These are phyloP conservation scores for Priceomyces carsonii DNA, from an alignment of 805 yeast species.

Conservation along the genomic window DNA sequence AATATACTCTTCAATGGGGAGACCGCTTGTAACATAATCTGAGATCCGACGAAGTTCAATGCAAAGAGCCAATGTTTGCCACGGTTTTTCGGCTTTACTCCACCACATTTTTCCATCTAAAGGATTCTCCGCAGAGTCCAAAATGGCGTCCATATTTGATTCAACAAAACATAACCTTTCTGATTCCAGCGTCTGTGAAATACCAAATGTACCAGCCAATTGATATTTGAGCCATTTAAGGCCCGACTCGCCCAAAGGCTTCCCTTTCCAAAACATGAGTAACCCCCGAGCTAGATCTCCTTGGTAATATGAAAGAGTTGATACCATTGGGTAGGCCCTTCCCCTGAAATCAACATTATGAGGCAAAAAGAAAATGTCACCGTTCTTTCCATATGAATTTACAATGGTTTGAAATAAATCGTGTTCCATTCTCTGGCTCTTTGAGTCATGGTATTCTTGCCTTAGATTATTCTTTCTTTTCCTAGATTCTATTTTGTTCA, in stretches of 20 bases:
- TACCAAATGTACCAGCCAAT: constrained; percentile 33
- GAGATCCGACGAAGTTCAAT: constrained; percentile 26
- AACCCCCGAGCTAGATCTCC: constrained; percentile 35
- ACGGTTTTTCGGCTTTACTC: constrained; percentile 38
- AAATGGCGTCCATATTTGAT: constrained; percentile 18
- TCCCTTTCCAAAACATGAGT: constrained; percentile 38
- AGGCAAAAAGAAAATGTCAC: constrained; percentile 38
- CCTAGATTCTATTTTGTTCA: constrained; percentile 1
- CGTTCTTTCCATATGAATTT: constrained; percentile 26
- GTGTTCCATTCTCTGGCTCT: constrained; percentile 19
- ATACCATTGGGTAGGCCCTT: constrained; percentile 40
- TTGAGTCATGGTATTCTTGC: constrained; percentile 13
- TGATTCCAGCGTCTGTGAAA: constrained; percentile 24
- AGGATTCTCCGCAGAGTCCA: constrained; percentile 30
- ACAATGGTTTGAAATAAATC: constrained; percentile 21
- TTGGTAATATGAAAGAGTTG: constrained; percentile 34
- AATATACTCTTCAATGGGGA: constrained; percentile 18
- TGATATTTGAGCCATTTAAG: constrained; percentile 41
- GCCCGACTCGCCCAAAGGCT: constrained; percentile 36
- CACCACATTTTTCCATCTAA: constrained; percentile 31
- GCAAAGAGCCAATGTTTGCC: constrained; percentile 39
- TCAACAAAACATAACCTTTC: constrained; percentile 29
- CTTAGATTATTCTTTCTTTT: constrained; percentile 2
- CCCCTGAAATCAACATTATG: constrained; percentile 43
- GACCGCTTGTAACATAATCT: constrained; percentile 15